Evolutionary conservation across 805 yeast species (phyloP), one percentile per base, ranked within the genome.

Genomic region (Starmerella geochares): DNA sequence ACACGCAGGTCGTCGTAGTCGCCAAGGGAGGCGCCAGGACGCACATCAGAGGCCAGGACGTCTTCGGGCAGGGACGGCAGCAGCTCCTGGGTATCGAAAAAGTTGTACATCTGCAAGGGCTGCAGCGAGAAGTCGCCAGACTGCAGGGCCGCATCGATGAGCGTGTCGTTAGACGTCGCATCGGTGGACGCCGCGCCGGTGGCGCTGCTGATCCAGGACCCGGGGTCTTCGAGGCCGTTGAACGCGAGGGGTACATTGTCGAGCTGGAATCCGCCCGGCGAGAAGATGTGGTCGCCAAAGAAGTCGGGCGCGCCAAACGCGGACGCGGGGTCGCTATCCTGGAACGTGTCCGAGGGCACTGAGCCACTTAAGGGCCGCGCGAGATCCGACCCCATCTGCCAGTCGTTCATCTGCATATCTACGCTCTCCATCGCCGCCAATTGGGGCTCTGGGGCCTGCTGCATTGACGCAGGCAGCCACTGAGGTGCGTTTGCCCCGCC

Each of bases 181-280:
- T 33, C 37, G 21, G 4, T 19, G 9, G 32, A 10, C n/a, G 43
- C 33, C 11, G 23, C 16, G 16, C 33, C 27, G 20, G 4, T 14
- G 13, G 23, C 33, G 14, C 9, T 33, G 33, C 20, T 27, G 23
- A 27, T 51, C 54, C 36, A 53, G 9, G 36, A 53, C 14, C 19
- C 31, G n/a, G 55, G 53, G 50, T 54, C 57, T 16, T 54, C 57
- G n/a, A 54, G 52, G 10, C 50, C 57, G 33, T 54, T 54, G 52
- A 54, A 54, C n/a, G 57, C 57, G 10, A 54, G 40, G 7, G 57
- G 57, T 14, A 54, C 49, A 35, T 54, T 40, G 17, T 48, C 55
- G 19, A 54, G 33, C 28, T 52, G 57, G 39, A 54, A 54, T 1
- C 51, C 40, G 17, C 20, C 25, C 3, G 19, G 27, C 31, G 37